These are phyloP conservation scores for Sporothrix phasma DNA, from an alignment of 2,329 filamentous ascomycete species.

Conservation along the genomic window DNA sequence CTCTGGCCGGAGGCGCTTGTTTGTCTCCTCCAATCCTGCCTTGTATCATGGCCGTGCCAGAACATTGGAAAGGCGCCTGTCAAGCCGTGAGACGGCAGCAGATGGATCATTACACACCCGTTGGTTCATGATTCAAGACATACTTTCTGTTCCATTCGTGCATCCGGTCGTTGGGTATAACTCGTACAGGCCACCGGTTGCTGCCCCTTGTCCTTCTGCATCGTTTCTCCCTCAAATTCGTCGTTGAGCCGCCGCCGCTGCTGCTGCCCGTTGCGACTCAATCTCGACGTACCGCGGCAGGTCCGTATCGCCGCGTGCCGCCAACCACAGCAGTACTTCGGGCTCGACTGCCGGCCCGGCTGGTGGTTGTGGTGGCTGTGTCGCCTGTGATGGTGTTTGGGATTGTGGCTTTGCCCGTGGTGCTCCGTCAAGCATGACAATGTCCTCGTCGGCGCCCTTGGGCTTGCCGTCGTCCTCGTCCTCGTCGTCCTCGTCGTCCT, in stretches of 20 bases:
- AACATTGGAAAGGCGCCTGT: no score
- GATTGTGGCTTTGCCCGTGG: constrained; percentile 12
- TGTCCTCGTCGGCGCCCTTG: constrained; percentile 15
- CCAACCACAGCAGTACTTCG: constrained; percentile 40
- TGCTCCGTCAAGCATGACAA: constrained; percentile 9
- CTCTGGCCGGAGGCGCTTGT: no score
- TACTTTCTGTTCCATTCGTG: not conserved
- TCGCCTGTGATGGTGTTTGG: not conserved
- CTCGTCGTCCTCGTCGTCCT: constrained; percentile 47
- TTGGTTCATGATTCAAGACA: not conserved
- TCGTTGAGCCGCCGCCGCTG: not conserved
- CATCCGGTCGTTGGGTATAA: not conserved
- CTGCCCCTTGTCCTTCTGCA: not conserved
- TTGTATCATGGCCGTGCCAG: no score
- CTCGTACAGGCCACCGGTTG: not conserved
- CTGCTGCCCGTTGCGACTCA: constrained; percentile 19
- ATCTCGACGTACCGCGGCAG: constrained; percentile 36
- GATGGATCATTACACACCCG: no score
- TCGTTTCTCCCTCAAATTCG: not conserved
- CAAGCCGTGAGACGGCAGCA: no score
- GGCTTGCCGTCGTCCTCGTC: constrained; percentile 31
- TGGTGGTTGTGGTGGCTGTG: constrained; percentile 19
- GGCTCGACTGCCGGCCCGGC: constrained; percentile 30
- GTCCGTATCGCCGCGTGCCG: constrained; percentile 34
- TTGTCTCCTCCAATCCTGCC: no score